Evolutionary conservation across 2,329 filamentous ascomycete genomes (phyloP).

Genomic region (Fusarium denticulatum): DNA sequence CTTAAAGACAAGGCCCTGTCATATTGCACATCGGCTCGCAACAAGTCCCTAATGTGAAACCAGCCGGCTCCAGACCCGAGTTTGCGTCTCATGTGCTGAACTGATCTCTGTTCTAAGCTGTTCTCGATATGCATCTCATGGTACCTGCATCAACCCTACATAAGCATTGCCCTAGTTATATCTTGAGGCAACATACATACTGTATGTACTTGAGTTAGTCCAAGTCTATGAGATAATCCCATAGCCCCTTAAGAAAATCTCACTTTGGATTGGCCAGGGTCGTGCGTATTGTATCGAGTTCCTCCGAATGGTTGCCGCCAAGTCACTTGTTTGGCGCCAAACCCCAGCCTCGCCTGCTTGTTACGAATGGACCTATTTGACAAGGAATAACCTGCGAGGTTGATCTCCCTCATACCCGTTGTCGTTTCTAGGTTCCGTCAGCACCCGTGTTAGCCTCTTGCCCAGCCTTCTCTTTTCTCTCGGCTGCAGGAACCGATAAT

Average conservation of each 20-base stretch:
- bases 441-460: neutral
- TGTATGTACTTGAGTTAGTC: neutral
- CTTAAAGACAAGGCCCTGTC: neutral
- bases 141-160: constrained; percentile 33
- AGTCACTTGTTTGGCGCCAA: constrained; percentile 3
- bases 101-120: neutral
- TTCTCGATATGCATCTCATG: constrained; percentile 15
- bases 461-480: constrained; percentile 23
- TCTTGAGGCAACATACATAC: neutral
- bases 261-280: constrained; percentile 3
- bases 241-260: neutral
- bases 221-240: neutral
- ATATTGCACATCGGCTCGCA: neutral
- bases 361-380: neutral
- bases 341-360: constrained; percentile 20
- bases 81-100: constrained; percentile 12
- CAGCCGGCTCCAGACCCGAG: constrained; percentile 7
- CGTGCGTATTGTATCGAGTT: neutral
- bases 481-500: constrained; percentile 28
- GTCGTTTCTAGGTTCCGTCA: neutral
- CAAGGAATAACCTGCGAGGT: constrained; percentile 20
- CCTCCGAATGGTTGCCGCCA: neutral
- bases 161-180: neutral
- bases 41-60: constrained; percentile 16
- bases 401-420: constrained; percentile 16